Percentiles rank a stretch among this genome's conserved stretches.
These are phyloP conservation scores for Vitis riparia DNA, from an alignment of 164 flowering plant genomes.

Conservation along the genomic window DNA sequence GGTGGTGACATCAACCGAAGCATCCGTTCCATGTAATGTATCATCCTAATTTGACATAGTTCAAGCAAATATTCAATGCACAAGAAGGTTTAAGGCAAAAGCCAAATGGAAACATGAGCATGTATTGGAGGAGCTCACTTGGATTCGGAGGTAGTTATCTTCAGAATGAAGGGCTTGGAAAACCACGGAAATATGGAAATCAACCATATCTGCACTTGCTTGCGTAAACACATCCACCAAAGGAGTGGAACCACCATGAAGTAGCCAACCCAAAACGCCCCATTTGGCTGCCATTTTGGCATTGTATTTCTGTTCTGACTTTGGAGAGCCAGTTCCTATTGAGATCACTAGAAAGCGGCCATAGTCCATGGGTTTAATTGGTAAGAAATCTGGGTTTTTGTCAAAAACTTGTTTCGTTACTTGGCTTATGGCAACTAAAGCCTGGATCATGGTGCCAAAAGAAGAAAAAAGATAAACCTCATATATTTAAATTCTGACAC, in stretches of 20 bases:
- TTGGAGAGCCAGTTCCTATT: constrained; percentile 30
- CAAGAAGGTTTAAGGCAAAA: no score
- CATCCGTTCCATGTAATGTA: constrained; percentile 4
- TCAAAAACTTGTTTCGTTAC: constrained; percentile 11
- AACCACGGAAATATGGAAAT: constrained; percentile 10
- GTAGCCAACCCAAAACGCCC: constrained; percentile 32
- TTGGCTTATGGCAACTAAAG: constrained; percentile 24
- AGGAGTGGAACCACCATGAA: no score
- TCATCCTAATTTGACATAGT: constrained; percentile 14
- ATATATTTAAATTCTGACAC: no score
- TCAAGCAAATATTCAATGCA: no score
- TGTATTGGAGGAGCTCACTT: constrained; percentile 7
- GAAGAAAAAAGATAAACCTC: not conserved
- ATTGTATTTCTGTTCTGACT: constrained; percentile 19
- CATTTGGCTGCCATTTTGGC: constrained; percentile 26
- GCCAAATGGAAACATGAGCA: no score
- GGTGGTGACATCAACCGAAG: constrained; percentile 36
- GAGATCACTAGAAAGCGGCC: constrained; percentile 25
- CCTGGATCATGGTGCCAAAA: constrained; percentile 5
- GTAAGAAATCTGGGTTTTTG: not conserved
- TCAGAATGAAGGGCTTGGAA: constrained; percentile 23
- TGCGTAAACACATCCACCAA: no score
- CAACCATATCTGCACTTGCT: no score
- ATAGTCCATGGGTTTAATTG: constrained; percentile 10
- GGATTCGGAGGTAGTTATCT: constrained; percentile 30